Conservation (phyloP, 345 rosid genomes). For the Combretum micranthum region DNA sequence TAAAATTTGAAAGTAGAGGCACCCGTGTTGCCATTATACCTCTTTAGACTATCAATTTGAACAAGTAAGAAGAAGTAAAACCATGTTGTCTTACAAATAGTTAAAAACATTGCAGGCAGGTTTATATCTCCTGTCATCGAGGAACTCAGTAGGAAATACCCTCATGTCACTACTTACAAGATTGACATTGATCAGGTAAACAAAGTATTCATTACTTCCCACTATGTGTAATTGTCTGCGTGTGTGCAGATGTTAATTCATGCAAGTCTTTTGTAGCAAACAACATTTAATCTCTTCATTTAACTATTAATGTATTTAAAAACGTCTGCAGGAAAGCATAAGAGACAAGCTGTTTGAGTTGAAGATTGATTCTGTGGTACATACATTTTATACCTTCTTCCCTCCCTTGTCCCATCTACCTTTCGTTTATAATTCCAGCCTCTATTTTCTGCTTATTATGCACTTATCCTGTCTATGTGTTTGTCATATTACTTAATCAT, state of each 20-base stretch:
- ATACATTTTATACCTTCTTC: constrained; percentile 9
- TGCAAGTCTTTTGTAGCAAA: too few species aligned
- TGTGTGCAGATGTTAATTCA: too few species aligned
- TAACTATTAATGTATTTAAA: background rate
- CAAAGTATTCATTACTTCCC: background rate
- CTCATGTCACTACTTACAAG: constrained; percentile 57
- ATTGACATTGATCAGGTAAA: constrained; percentile 79
- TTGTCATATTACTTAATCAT: too few species aligned
- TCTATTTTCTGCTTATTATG: too few species aligned
- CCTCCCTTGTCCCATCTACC: background rate
- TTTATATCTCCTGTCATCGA: constrained; percentile 51
- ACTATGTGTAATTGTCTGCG: background rate
- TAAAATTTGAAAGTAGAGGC: too few species aligned
- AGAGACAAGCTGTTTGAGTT: constrained; percentile 28
- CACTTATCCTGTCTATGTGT: too few species aligned
- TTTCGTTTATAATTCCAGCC: too few species aligned
- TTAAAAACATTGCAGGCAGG: constrained; percentile 36
- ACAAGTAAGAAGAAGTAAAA: background rate
- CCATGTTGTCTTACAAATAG: background rate
- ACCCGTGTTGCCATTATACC: too few species aligned
- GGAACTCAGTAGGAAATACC: constrained; percentile 52
- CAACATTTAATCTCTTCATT: too few species aligned
- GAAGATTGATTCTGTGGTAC: constrained; percentile 61
- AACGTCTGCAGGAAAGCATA: constrained; percentile 47
- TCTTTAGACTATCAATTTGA: background rate